Evolutionary conservation across 768 basidiomycete genomes (phyloP).

Genomic region (Lyophyllum atratum): DNA sequence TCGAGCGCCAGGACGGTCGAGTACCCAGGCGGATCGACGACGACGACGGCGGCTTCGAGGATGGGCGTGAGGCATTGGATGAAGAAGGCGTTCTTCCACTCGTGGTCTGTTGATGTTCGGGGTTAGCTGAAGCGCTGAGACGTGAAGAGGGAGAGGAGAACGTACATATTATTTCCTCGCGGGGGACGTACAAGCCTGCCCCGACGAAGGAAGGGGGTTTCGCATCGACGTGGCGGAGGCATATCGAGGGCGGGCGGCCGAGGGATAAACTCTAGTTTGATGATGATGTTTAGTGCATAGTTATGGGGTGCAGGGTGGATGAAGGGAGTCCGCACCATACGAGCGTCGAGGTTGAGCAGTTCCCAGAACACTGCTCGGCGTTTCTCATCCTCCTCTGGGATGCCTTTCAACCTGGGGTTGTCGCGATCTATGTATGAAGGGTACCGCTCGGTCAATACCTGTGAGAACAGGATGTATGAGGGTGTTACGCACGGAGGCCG

Average conservation of each 20-base stretch:
- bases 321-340: constrained; percentile 49
- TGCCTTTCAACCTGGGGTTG: constrained; percentile 59
- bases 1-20: constrained; percentile 54
- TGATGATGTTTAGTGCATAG: too few species aligned
- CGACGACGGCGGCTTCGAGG: constrained; percentile 58
- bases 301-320: too few species aligned
- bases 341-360: constrained; percentile 68
- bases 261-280: constrained; percentile 71
- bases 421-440: constrained; percentile 58
- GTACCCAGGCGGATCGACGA: constrained; percentile 55
- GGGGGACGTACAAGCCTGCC: constrained; percentile 46
- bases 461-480: background rate
- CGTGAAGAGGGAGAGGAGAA: constrained; percentile 3
- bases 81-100: constrained; percentile 73
- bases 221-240: constrained; percentile 64
- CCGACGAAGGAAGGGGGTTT: constrained; percentile 54
- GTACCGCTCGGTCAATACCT: background rate
- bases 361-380: constrained; percentile 76
- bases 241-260: constrained; percentile 71
- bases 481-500: constrained; percentile 57
- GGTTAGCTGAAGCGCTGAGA: background rate
- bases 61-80: constrained; percentile 63
- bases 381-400: constrained; percentile 73
- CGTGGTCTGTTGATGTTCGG: constrained; percentile 56
- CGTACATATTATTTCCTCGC: constrained; percentile 54